Conservation (phyloP, 2,329 filamentous ascomycete species). For the Fusarium piperis region DNA sequence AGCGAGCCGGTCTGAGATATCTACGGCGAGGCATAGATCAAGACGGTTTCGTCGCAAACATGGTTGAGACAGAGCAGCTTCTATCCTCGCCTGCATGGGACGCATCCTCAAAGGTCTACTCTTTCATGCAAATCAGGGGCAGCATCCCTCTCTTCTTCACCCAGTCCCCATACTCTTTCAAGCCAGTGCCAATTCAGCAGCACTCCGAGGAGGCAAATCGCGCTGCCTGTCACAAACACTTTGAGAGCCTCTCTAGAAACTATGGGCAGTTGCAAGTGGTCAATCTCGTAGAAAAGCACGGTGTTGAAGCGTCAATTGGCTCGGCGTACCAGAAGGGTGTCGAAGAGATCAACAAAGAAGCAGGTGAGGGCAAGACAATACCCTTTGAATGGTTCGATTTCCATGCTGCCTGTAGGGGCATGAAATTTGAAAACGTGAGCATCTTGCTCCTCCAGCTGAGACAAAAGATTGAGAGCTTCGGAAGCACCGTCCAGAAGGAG, state of each 20-base stretch:
- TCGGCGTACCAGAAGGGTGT: slow-evolving; percentile 78
- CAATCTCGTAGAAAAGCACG: slow-evolving; percentile 89
- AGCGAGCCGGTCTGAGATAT: slow-evolving; percentile 89
- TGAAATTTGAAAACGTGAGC: slow-evolving; percentile 97
- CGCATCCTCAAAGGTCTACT: slow-evolving; percentile 71
- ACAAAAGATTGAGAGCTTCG: slow-evolving; percentile 72
- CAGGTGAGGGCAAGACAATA: slow-evolving; percentile 53
- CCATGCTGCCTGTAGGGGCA: slow-evolving; percentile 88
- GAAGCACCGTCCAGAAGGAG: slow-evolving; percentile 71
- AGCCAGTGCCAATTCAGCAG: slow-evolving; percentile 83
- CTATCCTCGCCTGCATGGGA: slow-evolving; percentile 78
- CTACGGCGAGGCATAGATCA: slow-evolving; percentile 91
- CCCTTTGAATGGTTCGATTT: slow-evolving; percentile 98
- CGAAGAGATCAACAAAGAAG: slow-evolving; percentile 71
- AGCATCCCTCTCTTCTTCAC: slow-evolving; percentile 97
- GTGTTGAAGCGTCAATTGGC: slow-evolving; percentile 82
- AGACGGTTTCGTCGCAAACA: slow-evolving; percentile 87
- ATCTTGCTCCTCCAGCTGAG: slow-evolving; percentile 77
- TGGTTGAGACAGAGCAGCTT: slow-evolving; percentile 95
- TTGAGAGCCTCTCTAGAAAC: slow-evolving; percentile 70
- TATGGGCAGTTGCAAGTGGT: slow-evolving; percentile 84
- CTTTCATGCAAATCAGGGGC: slow-evolving; percentile 87
- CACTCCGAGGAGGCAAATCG: slow-evolving; percentile 84
- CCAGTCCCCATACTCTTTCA: slow-evolving; percentile 92
- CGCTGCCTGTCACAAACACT: slow-evolving; percentile 81